phyloP scores from a whole-genome alignment of 805 yeast species.

The Candida argentea region DNA sequence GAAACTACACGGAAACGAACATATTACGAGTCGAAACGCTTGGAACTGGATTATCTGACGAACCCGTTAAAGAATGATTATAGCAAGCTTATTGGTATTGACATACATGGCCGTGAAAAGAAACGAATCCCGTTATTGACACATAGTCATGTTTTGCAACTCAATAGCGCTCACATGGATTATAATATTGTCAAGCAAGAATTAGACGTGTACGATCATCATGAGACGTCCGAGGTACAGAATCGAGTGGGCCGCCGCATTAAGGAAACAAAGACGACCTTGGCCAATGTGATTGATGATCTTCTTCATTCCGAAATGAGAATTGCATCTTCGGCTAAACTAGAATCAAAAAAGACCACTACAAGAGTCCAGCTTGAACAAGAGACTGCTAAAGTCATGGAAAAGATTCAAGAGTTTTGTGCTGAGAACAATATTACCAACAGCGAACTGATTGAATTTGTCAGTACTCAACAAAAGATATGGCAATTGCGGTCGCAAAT shows the following conservation, averaged over 20 bases:
- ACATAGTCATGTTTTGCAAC: constrained; percentile 50
- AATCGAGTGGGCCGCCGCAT: constrained; percentile 33
- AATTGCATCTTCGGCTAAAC: constrained; percentile 23
- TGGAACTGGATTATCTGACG: constrained; percentile 56
- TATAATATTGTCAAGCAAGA: constrained; percentile 38
- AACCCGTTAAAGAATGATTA: constrained; percentile 52
- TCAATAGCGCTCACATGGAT: constrained; percentile 38
- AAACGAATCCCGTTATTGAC: constrained; percentile 33
- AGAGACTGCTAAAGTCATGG: constrained; percentile 16
- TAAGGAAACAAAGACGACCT: constrained; percentile 33
- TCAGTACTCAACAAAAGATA: constrained; percentile 30
- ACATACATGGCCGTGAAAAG: constrained; percentile 28
- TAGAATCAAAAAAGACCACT: constrained; percentile 18
- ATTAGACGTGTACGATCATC: constrained; percentile 13
- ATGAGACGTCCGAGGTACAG: constrained; percentile 32
- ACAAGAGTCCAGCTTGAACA: constrained; percentile 17
- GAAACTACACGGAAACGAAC: constrained; percentile 12
- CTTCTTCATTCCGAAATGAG: constrained; percentile 30
- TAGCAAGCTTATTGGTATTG: constrained; percentile 40
- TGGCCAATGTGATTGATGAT: constrained; percentile 36
- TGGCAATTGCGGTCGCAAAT: constrained; percentile 38
- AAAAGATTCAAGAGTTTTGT: constrained; percentile 17
- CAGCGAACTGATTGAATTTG: constrained; percentile 11
- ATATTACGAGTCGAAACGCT: constrained; percentile 52
- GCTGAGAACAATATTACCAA: constrained; percentile 14